phyloP scores from a whole-genome alignment of 768 basidiomycete genomes.

The Auriscalpium orientale region DNA sequence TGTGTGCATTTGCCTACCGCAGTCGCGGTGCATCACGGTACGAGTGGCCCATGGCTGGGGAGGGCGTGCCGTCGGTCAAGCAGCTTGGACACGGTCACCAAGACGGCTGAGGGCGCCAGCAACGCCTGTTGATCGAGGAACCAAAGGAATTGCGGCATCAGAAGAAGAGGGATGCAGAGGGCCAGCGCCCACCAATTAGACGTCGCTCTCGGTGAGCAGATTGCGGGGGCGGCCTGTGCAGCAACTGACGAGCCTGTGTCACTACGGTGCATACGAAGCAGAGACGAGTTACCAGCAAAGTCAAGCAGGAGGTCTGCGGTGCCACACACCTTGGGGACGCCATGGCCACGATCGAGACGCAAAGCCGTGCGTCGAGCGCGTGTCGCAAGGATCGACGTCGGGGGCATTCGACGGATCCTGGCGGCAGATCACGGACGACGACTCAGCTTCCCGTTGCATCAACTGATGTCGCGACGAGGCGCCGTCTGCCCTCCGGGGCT shows the following conservation, averaged over 20 bases:
- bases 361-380: too few relatives aligned
- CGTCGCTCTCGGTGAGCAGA: too few relatives aligned
- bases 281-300: too few relatives aligned
- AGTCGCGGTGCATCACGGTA: background rate
- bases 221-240: too few relatives aligned
- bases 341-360: too few relatives aligned
- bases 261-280: too few relatives aligned
- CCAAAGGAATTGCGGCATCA: background rate
- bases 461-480: constrained; percentile 9
- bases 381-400: constrained; percentile 8
- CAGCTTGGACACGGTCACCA: constrained; percentile 16
- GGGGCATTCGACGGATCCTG: constrained; percentile 3
- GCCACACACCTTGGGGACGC: too few relatives aligned
- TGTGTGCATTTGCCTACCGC: background rate
- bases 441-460: constrained; percentile 10
- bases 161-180: background rate
- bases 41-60: background rate
- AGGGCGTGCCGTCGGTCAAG: background rate
- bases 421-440: background rate
- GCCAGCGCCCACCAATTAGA: too few relatives aligned
- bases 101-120: background rate
- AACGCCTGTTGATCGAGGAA: constrained; percentile 9
- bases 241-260: too few relatives aligned
- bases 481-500: too few relatives aligned
- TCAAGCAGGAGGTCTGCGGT: too few relatives aligned